A percentile compares a stretch with the other conserved stretches of the same genome.
Conservation (phyloP, 768 basidiomycete genomes). For the Cyclocybe aegerita region DNA sequence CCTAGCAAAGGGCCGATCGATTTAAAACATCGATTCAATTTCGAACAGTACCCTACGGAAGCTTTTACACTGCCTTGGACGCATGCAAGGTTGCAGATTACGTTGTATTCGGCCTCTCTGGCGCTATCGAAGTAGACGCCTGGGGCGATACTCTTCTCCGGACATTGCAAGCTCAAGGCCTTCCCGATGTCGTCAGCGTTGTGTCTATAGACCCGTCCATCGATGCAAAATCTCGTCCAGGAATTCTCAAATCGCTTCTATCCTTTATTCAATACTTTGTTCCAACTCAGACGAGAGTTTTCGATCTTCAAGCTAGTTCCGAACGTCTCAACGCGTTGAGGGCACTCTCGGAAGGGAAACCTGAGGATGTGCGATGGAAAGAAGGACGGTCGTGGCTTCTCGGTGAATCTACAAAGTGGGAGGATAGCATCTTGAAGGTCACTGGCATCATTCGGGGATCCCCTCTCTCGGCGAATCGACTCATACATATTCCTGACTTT, state of each 20-base stretch:
- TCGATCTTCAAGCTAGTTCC: conserved; percentile 62
- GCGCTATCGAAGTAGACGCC: conserved; percentile 74
- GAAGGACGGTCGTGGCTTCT: conserved; percentile 78
- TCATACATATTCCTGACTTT: conserved; percentile 83
- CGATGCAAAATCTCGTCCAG: conserved; percentile 62
- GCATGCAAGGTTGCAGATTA: conserved; percentile 90
- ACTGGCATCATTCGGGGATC: conserved; percentile 86
- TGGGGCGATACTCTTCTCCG: conserved; percentile 90
- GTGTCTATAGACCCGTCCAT: conserved; percentile 54
- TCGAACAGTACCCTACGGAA: conserved; percentile 69
- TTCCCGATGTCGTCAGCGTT: conserved; percentile 80
- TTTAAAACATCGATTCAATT: conserved; percentile 94
- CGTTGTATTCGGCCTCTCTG: conserved; percentile 81
- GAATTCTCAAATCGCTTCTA: conserved; percentile 81
- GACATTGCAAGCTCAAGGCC: conserved; percentile 86
- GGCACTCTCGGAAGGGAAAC: conserved; percentile 81
- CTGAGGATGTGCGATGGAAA: conserved; percentile 78
- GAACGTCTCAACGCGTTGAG: conserved; percentile 76
- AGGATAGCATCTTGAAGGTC: conserved; percentile 64
- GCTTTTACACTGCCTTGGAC: conserved; percentile 78
- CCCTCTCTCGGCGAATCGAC: conserved; percentile 73
- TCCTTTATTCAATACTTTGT: conserved; percentile 97
- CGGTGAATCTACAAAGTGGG: conserved; percentile 59
- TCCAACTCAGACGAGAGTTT: conserved; percentile 74
- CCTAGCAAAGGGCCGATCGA: conserved; percentile 64